Evolutionary conservation across 2,329 filamentous ascomycete species (phyloP), one percentile per base, ranked within the genome.

Genomic region (Trichoderma koningii): DNA sequence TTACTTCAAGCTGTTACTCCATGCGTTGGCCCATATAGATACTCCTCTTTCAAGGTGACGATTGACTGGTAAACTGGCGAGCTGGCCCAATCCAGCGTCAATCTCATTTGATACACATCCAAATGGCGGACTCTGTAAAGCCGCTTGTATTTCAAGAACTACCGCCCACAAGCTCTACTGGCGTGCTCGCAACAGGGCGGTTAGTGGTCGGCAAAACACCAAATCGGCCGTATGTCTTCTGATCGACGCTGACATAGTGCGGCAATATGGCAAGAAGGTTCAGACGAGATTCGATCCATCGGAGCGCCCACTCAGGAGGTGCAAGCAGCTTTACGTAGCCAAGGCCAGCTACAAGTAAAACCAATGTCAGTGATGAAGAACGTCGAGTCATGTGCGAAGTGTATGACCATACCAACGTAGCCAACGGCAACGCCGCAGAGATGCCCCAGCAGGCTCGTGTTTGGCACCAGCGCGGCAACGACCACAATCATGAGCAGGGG

Each of bases 141-240:
- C 38, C 34, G n/a, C 41, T 15, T 23, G 15, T 44, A 52, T 50
- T 83, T 30, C n/a, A 62, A 45, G 59, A 52, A 26, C 50, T 53
- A 30, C 41, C 57, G 30, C 77, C 76, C 9, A 90, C 80, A 66
- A 90, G 84, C 63, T 87, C 87, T 70, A 90, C 80, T 1, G 83
- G 80, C 17, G 83, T 76, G 68, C 80, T 78, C 7, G 78, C 74
- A 52, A 74, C 72, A 42, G 76, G 71, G 19, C 77, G 74, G 63
- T 76, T 74, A 47, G 72, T 81, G 1, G 87, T 83, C 2, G 93
- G 94, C 64, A 98, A 80, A 15, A 97, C 90, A 2, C 94, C 94
- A 72, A 96, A 97, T 61, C 94, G 85, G 7, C 94, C 94, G 73
- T 94, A 97, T 6, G 92, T 97, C 83, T 97, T 97, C 77, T 97